phyloP scores from a whole-genome alignment of 306 rosid species.

The Quercus dentata region DNA sequence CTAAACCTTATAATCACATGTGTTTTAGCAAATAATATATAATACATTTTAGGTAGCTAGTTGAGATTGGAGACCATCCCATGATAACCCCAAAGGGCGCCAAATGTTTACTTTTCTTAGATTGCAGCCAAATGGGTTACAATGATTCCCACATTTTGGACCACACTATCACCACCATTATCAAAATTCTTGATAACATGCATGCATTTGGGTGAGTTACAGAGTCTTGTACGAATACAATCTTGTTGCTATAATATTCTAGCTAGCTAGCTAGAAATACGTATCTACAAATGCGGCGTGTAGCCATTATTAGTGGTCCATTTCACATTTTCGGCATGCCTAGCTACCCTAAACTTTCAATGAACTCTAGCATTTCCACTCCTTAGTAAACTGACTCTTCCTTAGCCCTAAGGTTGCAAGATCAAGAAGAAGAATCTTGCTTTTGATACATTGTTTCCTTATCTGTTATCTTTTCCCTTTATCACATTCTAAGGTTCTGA shows the following conservation, averaged over 20 bases:
- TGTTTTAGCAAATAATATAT: too few species aligned
- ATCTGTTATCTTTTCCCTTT: neutral
- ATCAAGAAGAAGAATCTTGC: neutral
- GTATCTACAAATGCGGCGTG: neutral
- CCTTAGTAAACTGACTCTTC: neutral
- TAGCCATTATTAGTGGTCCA: neutral
- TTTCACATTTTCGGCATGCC: neutral
- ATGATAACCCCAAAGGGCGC: neutral
- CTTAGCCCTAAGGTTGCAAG: too few species aligned
- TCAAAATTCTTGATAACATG: neutral
- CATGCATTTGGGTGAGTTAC: neutral
- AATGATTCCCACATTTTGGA: neutral
- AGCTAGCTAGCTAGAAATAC: neutral
- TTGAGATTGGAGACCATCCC: too few species aligned
- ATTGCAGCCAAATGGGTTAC: too few species aligned
- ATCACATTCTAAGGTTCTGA: neutral
- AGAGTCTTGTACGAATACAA: neutral
- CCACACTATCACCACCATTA: neutral
- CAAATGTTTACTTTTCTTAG: neutral
- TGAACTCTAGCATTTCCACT: neutral
- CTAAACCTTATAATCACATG: too few species aligned
- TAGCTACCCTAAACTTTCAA: neutral
- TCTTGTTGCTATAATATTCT: neutral
- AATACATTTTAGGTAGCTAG: too few species aligned
- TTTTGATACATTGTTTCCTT: neutral